Conservation (phyloP, 306 rosid species). For the Biancaea sappan region DNA sequence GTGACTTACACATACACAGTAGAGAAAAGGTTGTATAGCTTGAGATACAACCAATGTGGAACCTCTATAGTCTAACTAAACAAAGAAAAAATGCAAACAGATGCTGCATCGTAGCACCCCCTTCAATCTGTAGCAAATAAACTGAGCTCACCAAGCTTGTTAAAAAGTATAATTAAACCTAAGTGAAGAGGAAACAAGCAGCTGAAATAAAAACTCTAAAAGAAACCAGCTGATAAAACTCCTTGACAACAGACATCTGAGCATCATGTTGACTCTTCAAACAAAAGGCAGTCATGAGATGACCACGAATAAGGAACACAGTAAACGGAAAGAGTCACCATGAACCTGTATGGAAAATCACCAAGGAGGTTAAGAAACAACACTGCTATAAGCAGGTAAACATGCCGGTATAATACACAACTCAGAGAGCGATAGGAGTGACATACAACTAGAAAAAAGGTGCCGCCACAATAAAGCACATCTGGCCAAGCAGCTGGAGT, state of each 20-base stretch:
- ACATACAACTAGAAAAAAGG: neutral
- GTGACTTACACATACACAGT: no score
- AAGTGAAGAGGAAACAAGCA: neutral
- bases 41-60: no score
- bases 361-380: neutral
- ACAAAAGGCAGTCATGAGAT: neutral
- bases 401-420: neutral
- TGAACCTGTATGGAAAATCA: neutral
- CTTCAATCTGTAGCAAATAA: neutral
- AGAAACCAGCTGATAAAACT: neutral
- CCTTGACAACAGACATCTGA: neutral
- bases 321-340: neutral
- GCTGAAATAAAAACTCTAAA: neutral
- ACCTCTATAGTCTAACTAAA: no score
- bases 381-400: neutral
- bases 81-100: no score
- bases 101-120: no score
- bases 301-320: neutral
- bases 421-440: neutral
- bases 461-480: no score
- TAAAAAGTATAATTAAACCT: neutral
- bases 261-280: no score
- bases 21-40: no score
- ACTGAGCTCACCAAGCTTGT: neutral
- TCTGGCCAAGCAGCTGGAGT: neutral